These are phyloP conservation scores for Porphyra umbilicalis DNA, from an alignment of 31 red algal species.

Conservation along the genomic window DNA sequence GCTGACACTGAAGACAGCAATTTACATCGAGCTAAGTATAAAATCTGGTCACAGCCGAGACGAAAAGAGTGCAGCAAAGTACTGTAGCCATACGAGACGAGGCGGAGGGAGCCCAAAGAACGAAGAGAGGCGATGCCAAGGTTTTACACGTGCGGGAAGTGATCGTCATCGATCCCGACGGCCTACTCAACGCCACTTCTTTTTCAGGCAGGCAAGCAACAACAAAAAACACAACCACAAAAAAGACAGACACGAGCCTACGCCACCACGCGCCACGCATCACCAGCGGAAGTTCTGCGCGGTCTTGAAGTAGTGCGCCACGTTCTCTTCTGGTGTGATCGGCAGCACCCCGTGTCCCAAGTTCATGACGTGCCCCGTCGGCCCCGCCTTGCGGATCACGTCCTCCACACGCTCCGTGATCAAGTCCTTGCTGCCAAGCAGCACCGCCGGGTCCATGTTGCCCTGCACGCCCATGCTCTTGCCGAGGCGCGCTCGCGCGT, in stretches of 20 bases:
- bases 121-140: too few species aligned
- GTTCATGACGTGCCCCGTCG: slow-evolving; percentile 76
- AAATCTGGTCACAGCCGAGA: too few species aligned
- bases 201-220: too few species aligned
- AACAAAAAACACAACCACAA: neutral
- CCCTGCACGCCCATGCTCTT: slow-evolving; percentile 70
- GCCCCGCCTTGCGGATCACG: slow-evolving; percentile 60
- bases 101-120: too few species aligned
- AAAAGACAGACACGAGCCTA: neutral
- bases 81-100: too few species aligned
- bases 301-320: slow-evolving; percentile 70
- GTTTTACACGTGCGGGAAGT: too few species aligned
- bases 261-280: neutral
- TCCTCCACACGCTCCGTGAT: slow-evolving; percentile 44
- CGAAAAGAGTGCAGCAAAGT: too few species aligned
- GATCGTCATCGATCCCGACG: too few species aligned
- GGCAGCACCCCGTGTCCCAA: slow-evolving; percentile 92
- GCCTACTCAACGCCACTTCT: too few species aligned
- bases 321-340: slow-evolving; percentile 87
- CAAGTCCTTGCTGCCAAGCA: slow-evolving; percentile 58
- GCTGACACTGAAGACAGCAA: too few species aligned
- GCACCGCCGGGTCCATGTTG: slow-evolving; percentile 84
- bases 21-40: too few species aligned
- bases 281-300: slow-evolving; percentile 58
- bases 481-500: slow-evolving; percentile 71